Conservation (phyloP, 345 rosid species). For the Eucalyptus microcorys region DNA sequence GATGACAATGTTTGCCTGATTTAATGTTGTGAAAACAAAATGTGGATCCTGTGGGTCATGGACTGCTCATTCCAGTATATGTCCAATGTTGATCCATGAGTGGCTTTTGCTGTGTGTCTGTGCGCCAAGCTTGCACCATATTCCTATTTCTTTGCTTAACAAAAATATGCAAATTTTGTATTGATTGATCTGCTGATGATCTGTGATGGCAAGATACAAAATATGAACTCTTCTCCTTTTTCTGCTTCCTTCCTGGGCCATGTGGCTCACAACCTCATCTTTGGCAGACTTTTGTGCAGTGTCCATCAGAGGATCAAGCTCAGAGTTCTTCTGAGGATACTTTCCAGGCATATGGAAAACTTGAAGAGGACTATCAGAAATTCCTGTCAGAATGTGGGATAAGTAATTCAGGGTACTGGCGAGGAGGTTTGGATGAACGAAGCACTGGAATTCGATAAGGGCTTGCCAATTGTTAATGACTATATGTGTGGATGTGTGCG, state of each 20-base stretch:
- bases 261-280: neutral
- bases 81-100: neutral
- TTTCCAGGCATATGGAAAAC: conserved; percentile 1
- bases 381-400: conserved; percentile 30
- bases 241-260: neutral
- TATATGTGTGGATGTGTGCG: neutral
- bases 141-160: neutral
- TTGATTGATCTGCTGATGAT: neutral
- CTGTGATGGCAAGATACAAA: neutral
- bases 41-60: neutral
- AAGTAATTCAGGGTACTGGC: conserved; percentile 16
- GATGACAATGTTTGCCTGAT: neutral
- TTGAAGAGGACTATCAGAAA: conserved; percentile 17
- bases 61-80: neutral
- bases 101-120: neutral
- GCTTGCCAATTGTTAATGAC: neutral
- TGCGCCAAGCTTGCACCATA: neutral
- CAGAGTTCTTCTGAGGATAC: conserved; percentile 2
- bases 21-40: neutral
- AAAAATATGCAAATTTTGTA: neutral
- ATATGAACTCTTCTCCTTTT: neutral
- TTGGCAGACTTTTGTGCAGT: neutral
- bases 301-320: conserved; percentile 1
- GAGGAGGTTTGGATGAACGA: conserved; percentile 10
- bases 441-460: neutral